Evolutionary conservation across 2,329 filamentous ascomycete species (phyloP).

Genomic region (Alternaria tenuissima): DNA sequence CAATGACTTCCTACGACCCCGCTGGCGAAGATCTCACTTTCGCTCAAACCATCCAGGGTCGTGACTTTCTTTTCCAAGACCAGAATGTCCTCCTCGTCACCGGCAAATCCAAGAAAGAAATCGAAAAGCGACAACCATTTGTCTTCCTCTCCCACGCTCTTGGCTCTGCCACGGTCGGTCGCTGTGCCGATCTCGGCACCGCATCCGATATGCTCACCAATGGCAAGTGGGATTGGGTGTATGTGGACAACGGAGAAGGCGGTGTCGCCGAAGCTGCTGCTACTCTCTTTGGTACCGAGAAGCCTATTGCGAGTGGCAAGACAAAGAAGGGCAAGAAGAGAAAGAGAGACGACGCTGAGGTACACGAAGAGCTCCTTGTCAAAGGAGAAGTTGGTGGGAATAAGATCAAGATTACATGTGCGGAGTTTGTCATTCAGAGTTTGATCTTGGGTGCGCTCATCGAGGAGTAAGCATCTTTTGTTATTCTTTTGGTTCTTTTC

Average conservation of each 20-base stretch:
- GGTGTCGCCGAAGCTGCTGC: constrained; percentile 64
- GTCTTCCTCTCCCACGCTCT: constrained; percentile 82
- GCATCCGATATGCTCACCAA: constrained; percentile 68
- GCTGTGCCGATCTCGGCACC: constrained; percentile 71
- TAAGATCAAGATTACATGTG: constrained; percentile 73
- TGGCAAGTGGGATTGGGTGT: constrained; percentile 78
- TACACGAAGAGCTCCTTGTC: constrained; percentile 33
- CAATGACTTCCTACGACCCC: constrained; percentile 67
- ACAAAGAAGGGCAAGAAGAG: constrained; percentile 37
- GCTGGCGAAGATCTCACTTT: constrained; percentile 57
- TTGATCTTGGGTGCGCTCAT: constrained; percentile 84
- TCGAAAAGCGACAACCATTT: constrained; percentile 74
- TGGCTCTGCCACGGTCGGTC: constrained; percentile 72
- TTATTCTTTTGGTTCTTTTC: not conserved
- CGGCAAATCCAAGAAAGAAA: constrained; percentile 67
- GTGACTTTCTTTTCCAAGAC: constrained; percentile 70
- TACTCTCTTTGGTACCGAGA: constrained; percentile 54
- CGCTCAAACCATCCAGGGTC: constrained; percentile 33
- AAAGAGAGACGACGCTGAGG: constrained; percentile 53
- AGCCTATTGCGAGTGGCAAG: constrained; percentile 32
- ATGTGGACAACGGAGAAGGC: constrained; percentile 74
- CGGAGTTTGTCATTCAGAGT: constrained; percentile 92
- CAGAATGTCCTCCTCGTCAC: constrained; percentile 77
- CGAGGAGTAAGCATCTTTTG: constrained; percentile 57
- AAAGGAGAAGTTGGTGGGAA: constrained; percentile 54